A percentile compares a stretch with the other conserved stretches of the same genome.
These are phyloP conservation scores for Coemansia sp. DNA, from an alignment of 192 early-diverging fungal genomes.

Conservation along the genomic window DNA sequence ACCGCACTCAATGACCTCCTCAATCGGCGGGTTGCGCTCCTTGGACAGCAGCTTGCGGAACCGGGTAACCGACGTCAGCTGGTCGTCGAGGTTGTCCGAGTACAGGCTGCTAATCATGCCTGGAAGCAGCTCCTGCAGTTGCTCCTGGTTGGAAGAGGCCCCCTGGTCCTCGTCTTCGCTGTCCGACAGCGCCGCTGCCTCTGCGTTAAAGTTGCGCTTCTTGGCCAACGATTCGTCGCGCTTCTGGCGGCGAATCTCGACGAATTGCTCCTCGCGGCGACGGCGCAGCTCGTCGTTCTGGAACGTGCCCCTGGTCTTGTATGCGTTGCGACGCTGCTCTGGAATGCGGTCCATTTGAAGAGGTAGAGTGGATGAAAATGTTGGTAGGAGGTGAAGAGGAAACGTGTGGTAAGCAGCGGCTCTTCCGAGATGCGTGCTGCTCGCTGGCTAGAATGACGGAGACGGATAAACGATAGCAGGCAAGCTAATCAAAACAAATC, in stretches of 20 bases:
- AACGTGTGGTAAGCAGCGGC: neutral
- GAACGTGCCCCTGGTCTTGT: constrained; percentile 84
- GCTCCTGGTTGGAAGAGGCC: constrained; percentile 53
- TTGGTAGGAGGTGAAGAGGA: neutral
- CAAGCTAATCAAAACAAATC: too few relatives aligned
- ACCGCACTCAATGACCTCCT: constrained; percentile 87
- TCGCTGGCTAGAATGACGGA: too few relatives aligned
- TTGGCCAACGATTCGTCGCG: constrained; percentile 90
- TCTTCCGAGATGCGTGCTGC: constrained; percentile 1
- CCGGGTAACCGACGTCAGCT: constrained; percentile 74
- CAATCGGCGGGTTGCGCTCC: constrained; percentile 95
- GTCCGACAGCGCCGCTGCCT: constrained; percentile 50
- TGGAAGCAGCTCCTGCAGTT: constrained; percentile 75
- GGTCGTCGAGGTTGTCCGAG: constrained; percentile 71
- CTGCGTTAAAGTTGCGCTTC: constrained; percentile 75
- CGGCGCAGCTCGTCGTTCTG: constrained; percentile 89
- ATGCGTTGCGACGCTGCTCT: constrained; percentile 64
- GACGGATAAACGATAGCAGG: too few relatives aligned
- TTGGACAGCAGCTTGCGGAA: constrained; percentile 94
- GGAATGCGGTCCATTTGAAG: constrained; percentile 34
- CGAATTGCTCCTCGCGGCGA: constrained; percentile 85
- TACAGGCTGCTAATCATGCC: constrained; percentile 75
- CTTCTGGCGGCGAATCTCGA: constrained; percentile 95
- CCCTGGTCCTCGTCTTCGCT: constrained; percentile 78
- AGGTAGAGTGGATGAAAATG: neutral